Percentiles rank a stretch among this genome's conserved stretches.
These are phyloP conservation scores for Limonium bicolor DNA, from an alignment of 148 eudicot species.

Conservation along the genomic window DNA sequence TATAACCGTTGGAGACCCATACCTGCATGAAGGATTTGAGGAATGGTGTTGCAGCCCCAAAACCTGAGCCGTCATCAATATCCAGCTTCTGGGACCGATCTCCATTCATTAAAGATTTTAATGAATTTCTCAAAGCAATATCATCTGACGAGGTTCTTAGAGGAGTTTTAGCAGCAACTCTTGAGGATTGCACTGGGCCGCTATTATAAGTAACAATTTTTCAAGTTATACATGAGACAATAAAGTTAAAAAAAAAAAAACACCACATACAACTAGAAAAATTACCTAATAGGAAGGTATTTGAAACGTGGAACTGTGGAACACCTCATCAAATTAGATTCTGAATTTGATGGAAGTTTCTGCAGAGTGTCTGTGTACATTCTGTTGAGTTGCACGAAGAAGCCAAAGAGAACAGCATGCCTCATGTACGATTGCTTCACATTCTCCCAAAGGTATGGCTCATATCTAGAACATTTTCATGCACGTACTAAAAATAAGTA, in stretches of 20 bases:
- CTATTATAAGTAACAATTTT: slow-evolving; percentile 19
- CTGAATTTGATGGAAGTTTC: slow-evolving; percentile 69
- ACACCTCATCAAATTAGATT: slow-evolving; percentile 90
- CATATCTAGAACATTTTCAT: slow-evolving; percentile 72
- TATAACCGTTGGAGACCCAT: neutral
- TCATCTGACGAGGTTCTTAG: slow-evolving; percentile 40
- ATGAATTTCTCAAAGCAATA: slow-evolving; percentile 51
- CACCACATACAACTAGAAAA: slow-evolving; percentile 1
- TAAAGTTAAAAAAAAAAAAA: neutral
- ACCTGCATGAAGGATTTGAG: slow-evolving; percentile 97
- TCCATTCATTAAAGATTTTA: slow-evolving; percentile 53
- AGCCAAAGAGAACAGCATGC: slow-evolving; percentile 90
- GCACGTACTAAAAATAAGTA: no score
- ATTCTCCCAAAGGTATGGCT: slow-evolving; percentile 95
- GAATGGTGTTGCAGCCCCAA: slow-evolving; percentile 83
- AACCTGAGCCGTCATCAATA: slow-evolving; percentile 59
- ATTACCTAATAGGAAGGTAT: slow-evolving; percentile 93
- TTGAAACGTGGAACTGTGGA: slow-evolving; percentile 86
- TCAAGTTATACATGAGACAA: neutral
- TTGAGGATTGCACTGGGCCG: slow-evolving; percentile 85
- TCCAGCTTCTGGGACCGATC: slow-evolving; percentile 51
- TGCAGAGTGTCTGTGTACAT: slow-evolving; percentile 61
- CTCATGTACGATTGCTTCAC: slow-evolving; percentile 89
- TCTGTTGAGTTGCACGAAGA: slow-evolving; percentile 93
- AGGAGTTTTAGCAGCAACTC: slow-evolving; percentile 47